Evolutionary conservation across 2,329 filamentous ascomycete genomes (phyloP), one percentile per base, ranked within the genome.

Genomic region (Penicillium sp.): DNA sequence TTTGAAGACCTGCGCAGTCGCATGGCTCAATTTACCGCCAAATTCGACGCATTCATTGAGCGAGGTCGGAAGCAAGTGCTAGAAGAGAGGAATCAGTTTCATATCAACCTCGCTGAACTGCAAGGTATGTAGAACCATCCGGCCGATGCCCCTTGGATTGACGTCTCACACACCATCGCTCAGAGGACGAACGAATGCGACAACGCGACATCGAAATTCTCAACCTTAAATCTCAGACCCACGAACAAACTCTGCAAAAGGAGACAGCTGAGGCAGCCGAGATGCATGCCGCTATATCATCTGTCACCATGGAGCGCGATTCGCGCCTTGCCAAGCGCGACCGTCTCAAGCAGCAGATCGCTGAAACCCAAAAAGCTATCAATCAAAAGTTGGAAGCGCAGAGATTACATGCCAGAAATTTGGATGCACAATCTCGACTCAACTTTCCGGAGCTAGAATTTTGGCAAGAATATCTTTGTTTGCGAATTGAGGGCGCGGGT

Each of bases 401-500:
- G 47, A 64, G 64, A 35, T 57, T 58, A 9, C 68, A 73, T 60
- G 80, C 84, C 32, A 75, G 78, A 45, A 80, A 86, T 52, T 72
- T 94, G 25, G 86, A 93, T 54, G 77, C 82, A 2, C 90, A 96
- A 67, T 79, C 84, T 37, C 79, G 87, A 22, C 85, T 90, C 65
- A 96, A 98, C 65, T 77, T 85, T 29, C 92, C 92, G 0, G 92
- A 98, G 69, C 74, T 98, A 30, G 85, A 89, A 51, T 96, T 96
- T 61, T 98, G 92, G 92, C 85, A 94, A 61, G 84, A 83, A 37
- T 92, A 90, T 60, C 71, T 98, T 42, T 89, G 90, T 41, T 65
- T 96, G 59, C 74, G 84, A 44, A 93, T 98, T 57, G 90, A 96
- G 59, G 90, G 90, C 1, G 85, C 85, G 0, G 89, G 86, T 1